These are phyloP conservation scores for Lichtheimia ornata DNA, from an alignment of 371 early-diverging fungal species.

Conservation along the genomic window DNA sequence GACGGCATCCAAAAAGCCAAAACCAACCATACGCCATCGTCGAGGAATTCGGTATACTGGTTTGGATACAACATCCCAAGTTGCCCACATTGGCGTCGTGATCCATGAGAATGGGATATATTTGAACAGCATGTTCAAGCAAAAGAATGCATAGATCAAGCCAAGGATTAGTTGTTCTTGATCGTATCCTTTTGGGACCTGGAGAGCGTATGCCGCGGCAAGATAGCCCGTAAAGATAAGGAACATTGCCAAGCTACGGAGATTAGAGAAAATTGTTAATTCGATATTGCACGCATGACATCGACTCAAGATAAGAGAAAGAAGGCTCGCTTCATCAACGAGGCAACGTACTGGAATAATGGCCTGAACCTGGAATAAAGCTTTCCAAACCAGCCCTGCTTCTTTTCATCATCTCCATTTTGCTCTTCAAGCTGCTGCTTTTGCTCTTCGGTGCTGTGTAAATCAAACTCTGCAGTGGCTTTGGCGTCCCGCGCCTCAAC, in stretches of 20 bases:
- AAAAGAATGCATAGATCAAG: constrained; percentile 34
- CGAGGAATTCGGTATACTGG: constrained; percentile 27
- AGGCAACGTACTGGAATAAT: background rate
- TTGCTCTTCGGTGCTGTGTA: too few relatives aligned
- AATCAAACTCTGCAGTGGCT: too few relatives aligned
- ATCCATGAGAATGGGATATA: constrained; percentile 32
- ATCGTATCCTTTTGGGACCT: constrained; percentile 43
- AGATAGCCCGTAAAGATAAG: constrained; percentile 44
- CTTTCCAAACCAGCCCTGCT: too few relatives aligned
- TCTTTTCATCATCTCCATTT: too few relatives aligned
- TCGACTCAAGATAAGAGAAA: too few relatives aligned
- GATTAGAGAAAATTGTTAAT: background rate
- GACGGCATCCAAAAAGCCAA: constrained; percentile 39
- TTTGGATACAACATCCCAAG: constrained; percentile 8
- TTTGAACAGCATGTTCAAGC: constrained; percentile 27
- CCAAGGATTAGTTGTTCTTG: constrained; percentile 40
- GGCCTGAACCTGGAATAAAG: constrained; percentile 1
- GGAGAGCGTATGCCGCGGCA: constrained; percentile 38
- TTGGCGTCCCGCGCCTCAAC: too few relatives aligned
- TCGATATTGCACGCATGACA: background rate
- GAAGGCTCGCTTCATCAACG: background rate
- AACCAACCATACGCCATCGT: constrained; percentile 17
- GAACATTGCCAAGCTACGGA: constrained; percentile 30
- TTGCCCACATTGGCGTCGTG: constrained; percentile 24
- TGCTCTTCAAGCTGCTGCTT: too few relatives aligned